Evolutionary conservation across 805 yeast species (phyloP).

Genomic region (Zygosaccharomyces bailii): DNA sequence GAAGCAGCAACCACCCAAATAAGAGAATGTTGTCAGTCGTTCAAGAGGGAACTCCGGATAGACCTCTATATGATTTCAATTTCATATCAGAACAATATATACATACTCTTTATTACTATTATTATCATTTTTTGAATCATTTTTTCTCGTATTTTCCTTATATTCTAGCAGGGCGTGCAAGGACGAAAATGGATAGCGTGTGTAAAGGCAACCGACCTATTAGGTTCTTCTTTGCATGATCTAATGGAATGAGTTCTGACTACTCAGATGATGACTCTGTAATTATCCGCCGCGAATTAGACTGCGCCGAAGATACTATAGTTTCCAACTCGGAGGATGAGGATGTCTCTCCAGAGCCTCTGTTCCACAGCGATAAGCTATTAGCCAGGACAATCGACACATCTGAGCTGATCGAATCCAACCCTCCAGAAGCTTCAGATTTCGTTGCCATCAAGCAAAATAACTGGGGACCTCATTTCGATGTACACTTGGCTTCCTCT

Average conservation of each 20-base stretch:
- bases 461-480: slow-evolving; percentile 25
- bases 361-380: background rate
- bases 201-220: too few species aligned
- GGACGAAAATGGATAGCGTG: too few species aligned
- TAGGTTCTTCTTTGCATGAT: too few species aligned
- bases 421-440: slow-evolving; percentile 1
- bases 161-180: background rate
- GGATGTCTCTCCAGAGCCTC: slow-evolving; percentile 1
- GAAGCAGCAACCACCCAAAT: slow-evolving; percentile 21
- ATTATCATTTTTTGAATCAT: background rate
- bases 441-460: slow-evolving; percentile 17
- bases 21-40: background rate
- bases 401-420: slow-evolving; percentile 1
- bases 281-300: slow-evolving; percentile 2
- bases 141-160: background rate
- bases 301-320: background rate
- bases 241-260: slow-evolving; percentile 11
- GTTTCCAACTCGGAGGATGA: slow-evolving; percentile 8
- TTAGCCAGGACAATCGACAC: background rate
- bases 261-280: slow-evolving; percentile 13
- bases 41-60: slow-evolving; percentile 1
- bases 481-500: slow-evolving; percentile 15
- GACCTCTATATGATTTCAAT: background rate
- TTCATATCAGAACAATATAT: background rate
- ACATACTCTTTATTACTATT: background rate